Conservation (phyloP, 176 grass and related monocot genomes). For the Carex littledalei region DNA sequence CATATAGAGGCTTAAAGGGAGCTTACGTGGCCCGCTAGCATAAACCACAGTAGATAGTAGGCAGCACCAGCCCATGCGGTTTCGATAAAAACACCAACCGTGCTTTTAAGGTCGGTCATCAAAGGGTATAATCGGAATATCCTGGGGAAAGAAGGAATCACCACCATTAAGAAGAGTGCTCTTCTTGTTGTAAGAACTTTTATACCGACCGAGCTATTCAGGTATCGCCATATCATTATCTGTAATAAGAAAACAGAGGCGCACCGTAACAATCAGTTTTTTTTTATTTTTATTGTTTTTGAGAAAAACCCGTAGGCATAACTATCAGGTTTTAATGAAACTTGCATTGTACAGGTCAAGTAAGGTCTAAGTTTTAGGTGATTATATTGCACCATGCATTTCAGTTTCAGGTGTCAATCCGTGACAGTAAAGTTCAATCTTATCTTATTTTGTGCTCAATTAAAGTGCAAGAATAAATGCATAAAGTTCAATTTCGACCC, state of each 20-base stretch:
- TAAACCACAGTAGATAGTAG: constrained; percentile 95
- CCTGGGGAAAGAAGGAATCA: constrained; percentile 82
- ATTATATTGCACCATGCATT: neutral
- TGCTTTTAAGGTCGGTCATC: constrained; percentile 76
- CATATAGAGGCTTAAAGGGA: neutral
- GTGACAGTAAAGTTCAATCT: neutral
- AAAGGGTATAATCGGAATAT: constrained; percentile 65
- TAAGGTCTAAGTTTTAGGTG: constrained; percentile 3
- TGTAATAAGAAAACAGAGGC: constrained; percentile 30
- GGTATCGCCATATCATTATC: constrained; percentile 89
- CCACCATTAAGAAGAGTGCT: constrained; percentile 61
- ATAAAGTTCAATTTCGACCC: neutral
- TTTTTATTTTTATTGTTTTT: too few relatives aligned
- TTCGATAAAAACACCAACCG: constrained; percentile 91
- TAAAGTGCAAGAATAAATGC: neutral
- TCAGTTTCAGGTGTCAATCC: neutral
- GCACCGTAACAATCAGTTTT: neutral
- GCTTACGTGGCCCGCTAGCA: constrained; percentile 89
- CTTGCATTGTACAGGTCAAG: neutral
- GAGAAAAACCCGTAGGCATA: neutral
- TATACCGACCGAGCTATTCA: constrained; percentile 43
- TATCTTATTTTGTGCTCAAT: neutral
- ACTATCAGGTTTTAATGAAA: neutral
- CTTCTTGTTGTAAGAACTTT: constrained; percentile 57
- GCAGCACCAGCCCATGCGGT: constrained; percentile 92